phyloP scores from a whole-genome alignment of 768 basidiomycete species.

The Trametes cubensis region DNA sequence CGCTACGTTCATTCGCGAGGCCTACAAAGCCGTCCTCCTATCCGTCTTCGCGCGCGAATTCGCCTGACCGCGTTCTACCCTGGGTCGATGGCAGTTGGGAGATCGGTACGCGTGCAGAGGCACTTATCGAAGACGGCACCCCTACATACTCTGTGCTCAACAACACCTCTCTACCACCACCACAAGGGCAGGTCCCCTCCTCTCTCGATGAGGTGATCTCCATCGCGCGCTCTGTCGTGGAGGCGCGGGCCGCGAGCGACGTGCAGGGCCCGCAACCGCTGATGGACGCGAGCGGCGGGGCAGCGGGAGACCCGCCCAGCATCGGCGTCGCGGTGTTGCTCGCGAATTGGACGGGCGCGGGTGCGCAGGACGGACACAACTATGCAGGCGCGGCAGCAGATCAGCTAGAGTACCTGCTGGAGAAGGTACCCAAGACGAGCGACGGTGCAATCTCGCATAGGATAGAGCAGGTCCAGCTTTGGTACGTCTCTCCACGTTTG shows the following conservation, averaged over 20 bases:
- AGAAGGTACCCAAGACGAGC: conserved; percentile 56
- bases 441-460: conserved; percentile 88
- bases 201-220: conserved; percentile 56
- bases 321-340: conserved; percentile 72
- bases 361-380: conserved; percentile 45
- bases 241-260: conserved; percentile 46
- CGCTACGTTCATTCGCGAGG: too few species aligned
- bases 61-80: neutral
- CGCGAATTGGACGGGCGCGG: conserved; percentile 56
- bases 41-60: neutral
- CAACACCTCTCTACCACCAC: conserved; percentile 30
- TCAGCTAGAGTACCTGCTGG: conserved; percentile 66
- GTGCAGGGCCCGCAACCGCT: conserved; percentile 59
- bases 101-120: conserved; percentile 52
- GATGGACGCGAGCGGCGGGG: conserved; percentile 51
- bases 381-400: conserved; percentile 66
- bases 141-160: conserved; percentile 50
- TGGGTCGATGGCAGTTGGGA: conserved; percentile 62
- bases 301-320: conserved; percentile 78
- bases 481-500: conserved; percentile 44
- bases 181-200: conserved; percentile 33
- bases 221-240: conserved; percentile 55
- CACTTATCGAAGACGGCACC: conserved; percentile 52
- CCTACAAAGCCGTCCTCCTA: too few species aligned
- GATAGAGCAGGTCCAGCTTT: conserved; percentile 66